phyloP scores from a whole-genome alignment of 2,329 filamentous ascomycete species.

The Fusarium mundagurra region DNA sequence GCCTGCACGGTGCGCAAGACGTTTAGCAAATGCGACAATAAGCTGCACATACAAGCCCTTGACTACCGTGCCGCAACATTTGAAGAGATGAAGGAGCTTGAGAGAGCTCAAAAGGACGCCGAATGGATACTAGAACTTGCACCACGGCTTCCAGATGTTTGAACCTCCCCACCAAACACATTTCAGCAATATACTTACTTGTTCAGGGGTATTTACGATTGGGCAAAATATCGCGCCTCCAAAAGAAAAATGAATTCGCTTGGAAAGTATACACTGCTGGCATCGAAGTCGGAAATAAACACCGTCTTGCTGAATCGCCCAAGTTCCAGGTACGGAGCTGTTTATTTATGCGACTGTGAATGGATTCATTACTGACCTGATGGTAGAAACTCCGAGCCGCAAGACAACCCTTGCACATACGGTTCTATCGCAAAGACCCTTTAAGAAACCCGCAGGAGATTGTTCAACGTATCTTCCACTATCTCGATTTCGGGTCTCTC shows the following conservation, averaged over 20 bases:
- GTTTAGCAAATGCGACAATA: slow-evolving; percentile 53
- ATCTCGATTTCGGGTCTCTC: slow-evolving; percentile 47
- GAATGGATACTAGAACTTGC: slow-evolving; percentile 56
- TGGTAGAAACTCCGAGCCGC: slow-evolving; percentile 48
- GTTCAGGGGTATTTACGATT: slow-evolving; percentile 54
- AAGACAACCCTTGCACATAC: slow-evolving; percentile 48
- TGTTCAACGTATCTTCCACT: slow-evolving; percentile 49
- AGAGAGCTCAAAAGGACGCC: slow-evolving; percentile 52
- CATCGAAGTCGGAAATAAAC: slow-evolving; percentile 46
- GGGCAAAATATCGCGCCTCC: slow-evolving; percentile 52
- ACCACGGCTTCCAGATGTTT: slow-evolving; percentile 52
- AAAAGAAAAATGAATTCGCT: slow-evolving; percentile 51
- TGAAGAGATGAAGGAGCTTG: slow-evolving; percentile 51
- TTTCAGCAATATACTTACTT: slow-evolving; percentile 9
- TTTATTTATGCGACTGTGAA: background rate
- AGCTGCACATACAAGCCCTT: slow-evolving; percentile 52
- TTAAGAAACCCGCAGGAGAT: slow-evolving; percentile 50
- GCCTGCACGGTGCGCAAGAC: slow-evolving; percentile 48
- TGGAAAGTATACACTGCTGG: slow-evolving; percentile 54
- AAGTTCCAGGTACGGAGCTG: slow-evolving; percentile 47
- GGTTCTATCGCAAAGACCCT: slow-evolving; percentile 49
- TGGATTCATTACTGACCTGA: background rate
- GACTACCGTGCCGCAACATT: slow-evolving; percentile 55
- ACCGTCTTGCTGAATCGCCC: slow-evolving; percentile 41
- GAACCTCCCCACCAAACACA: background rate